Evolutionary conservation across 164 flowering plant genomes (phyloP).

Genomic region (Vitis rotundifolia): DNA sequence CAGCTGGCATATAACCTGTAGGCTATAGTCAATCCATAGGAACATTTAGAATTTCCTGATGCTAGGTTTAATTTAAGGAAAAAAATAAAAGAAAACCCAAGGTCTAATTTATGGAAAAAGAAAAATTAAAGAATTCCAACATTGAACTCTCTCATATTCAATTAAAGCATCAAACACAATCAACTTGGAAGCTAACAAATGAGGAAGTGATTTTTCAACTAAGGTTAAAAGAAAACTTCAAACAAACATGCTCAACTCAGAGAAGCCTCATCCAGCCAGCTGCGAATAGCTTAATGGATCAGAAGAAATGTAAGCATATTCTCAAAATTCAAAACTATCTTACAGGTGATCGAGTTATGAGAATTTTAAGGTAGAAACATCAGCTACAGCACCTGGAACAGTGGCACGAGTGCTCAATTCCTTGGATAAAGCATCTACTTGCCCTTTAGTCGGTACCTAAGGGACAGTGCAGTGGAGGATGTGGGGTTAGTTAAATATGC

Average conservation of each 20-base stretch:
- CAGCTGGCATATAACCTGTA: neutral
- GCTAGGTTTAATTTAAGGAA: no score
- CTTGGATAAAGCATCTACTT: slow-evolving; percentile 73
- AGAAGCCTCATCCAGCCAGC: neutral
- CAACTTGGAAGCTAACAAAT: no score
- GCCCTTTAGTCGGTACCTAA: slow-evolving; percentile 90
- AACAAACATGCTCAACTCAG: neutral
- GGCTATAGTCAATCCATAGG: neutral
- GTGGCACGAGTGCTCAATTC: slow-evolving; percentile 73
- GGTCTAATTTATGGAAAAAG: no score
- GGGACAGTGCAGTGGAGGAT: slow-evolving; percentile 1
- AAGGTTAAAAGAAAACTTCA: neutral
- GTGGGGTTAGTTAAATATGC: neutral
- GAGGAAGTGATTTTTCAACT: neutral
- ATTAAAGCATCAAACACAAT: no score
- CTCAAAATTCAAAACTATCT: no score
- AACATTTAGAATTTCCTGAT: neutral
- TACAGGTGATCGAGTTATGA: no score
- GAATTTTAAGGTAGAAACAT: neutral
- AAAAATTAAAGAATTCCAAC: no score
- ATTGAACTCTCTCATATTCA: no score
- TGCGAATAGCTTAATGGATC: neutral
- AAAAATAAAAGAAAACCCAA: no score
- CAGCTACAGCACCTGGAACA: slow-evolving; percentile 66
- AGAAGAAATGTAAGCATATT: neutral